Evolutionary conservation across 2,329 filamentous ascomycete species (phyloP), one percentile per base, ranked within the genome.

Genomic region (Knoxdaviesia proteae): DNA sequence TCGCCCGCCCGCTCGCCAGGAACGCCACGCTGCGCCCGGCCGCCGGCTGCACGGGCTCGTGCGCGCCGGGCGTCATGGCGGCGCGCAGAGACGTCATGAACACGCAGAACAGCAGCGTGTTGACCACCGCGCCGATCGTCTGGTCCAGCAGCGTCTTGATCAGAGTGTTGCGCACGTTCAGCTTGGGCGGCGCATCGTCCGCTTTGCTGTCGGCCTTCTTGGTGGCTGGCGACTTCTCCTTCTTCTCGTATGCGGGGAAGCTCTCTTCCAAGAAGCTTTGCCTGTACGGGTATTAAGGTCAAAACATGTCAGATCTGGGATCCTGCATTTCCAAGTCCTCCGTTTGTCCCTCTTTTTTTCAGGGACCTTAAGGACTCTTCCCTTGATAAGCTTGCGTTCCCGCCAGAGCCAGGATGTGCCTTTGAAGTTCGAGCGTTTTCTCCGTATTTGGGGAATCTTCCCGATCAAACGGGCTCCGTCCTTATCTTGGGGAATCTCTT

Each of bases 181-280:
- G 61, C 8, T 48, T 45, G 1, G 50, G 43, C 6, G 42, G 20
- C 20, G 20, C 42, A 34, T 57, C 54, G 29, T 51, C 46, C 38
- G 54, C 53, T 44, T 61, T 56, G 38, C 53, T 46, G 48, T 58
- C 56, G 34, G 58, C 54, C 10, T 57, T 58, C 48, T 67, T 63
- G 41, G 66, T 61, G 47, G 65, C 55, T 29, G 11, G 11, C 5
- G 36, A 6, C 36, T 54, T 52, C n/a, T 55, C 54, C 7, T 52
- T 50, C 3, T 59, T 44, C 30, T 45, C 50, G 42, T 72, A 69
- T 1, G 79, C 77, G 0, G 86, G 86, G 53, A 84, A 92, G 4
- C 65, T 60, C 5, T 69, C 62, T 59, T 94, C 86, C 42, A 94
- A 68, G 54, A 71, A 82, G 36, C 74, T 69, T 65, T 93, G 86